Evolutionary conservation across 164 flowering plant species (phyloP).

Genomic region (Vitis cinerea): DNA sequence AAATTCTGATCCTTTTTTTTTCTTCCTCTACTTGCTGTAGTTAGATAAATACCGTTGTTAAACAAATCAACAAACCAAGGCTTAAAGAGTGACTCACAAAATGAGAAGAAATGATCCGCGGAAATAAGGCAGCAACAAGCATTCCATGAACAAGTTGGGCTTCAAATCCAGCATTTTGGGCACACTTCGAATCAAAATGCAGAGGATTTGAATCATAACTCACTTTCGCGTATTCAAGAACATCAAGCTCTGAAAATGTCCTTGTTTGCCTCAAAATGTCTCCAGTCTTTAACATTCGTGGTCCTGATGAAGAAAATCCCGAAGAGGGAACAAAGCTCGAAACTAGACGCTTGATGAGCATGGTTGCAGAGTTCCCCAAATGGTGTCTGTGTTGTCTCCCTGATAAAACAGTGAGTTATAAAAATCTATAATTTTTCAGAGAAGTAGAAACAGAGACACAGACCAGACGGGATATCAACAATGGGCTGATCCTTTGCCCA

Average conservation of each 20-base stretch:
- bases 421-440: too few relatives aligned
- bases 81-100: conserved; percentile 46
- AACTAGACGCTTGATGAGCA: conserved; percentile 22
- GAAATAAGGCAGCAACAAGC: conserved; percentile 83
- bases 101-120: conserved; percentile 67
- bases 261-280: conserved; percentile 49
- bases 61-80: neutral
- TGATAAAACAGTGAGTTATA: neutral
- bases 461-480: too few relatives aligned
- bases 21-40: neutral
- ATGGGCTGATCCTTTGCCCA: too few relatives aligned
- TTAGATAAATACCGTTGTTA: neutral
- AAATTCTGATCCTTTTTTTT: neutral
- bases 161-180: conserved; percentile 55
- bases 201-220: conserved; percentile 64
- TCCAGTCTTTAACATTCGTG: conserved; percentile 47
- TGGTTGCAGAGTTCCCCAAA: neutral
- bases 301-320: conserved; percentile 30
- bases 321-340: conserved; percentile 7
- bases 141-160: conserved; percentile 79
- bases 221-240: conserved; percentile 54
- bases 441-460: too few relatives aligned
- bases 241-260: conserved; percentile 47
- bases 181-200: conserved; percentile 59
- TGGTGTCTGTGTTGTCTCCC: neutral